These are phyloP conservation scores for Linnemannia hyalina DNA, from an alignment of 192 early-diverging fungal species.

Conservation along the genomic window DNA sequence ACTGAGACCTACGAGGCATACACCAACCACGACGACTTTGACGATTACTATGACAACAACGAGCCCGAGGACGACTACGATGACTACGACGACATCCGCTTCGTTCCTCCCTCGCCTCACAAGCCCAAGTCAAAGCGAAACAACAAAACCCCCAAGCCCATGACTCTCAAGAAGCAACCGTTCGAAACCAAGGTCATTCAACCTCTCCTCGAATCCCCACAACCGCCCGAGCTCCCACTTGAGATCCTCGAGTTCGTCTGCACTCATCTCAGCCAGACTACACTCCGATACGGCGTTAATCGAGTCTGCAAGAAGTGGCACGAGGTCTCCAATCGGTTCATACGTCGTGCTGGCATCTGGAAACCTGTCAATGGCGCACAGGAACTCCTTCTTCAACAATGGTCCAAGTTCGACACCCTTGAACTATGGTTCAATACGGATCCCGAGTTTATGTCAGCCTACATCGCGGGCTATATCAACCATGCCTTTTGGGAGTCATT, in stretches of 20 bases:
- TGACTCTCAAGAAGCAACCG: neutral
- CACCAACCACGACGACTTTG: neutral
- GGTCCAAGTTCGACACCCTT: slow-evolving; percentile 10
- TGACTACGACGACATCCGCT: slow-evolving; percentile 7
- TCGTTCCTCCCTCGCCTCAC: neutral
- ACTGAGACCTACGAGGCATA: neutral
- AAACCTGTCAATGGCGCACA: neutral
- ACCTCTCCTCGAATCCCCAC: slow-evolving; percentile 11
- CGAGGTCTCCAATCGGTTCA: slow-evolving; percentile 17
- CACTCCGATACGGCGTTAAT: slow-evolving; percentile 17
- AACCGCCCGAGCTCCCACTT: slow-evolving; percentile 29
- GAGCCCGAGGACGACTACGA: neutral
- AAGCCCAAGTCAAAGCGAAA: neutral
- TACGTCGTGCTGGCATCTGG: slow-evolving; percentile 33
- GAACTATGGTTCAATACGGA: neutral
- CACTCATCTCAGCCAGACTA: slow-evolving; percentile 24
- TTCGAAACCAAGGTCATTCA: slow-evolving; percentile 6
- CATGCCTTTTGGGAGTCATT: neutral
- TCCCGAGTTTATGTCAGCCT: neutral
- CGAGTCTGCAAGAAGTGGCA: slow-evolving; percentile 40
- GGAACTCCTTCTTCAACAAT: neutral
- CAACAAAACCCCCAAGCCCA: neutral
- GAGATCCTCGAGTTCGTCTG: slow-evolving; percentile 42
- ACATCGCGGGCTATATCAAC: too few species aligned
- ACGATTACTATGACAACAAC: neutral